Percentiles rank a stretch among this genome's conserved stretches.
phyloP scores from a whole-genome alignment of 2,329 filamentous ascomycete genomes.

The Aspergillus quadricinctus region DNA sequence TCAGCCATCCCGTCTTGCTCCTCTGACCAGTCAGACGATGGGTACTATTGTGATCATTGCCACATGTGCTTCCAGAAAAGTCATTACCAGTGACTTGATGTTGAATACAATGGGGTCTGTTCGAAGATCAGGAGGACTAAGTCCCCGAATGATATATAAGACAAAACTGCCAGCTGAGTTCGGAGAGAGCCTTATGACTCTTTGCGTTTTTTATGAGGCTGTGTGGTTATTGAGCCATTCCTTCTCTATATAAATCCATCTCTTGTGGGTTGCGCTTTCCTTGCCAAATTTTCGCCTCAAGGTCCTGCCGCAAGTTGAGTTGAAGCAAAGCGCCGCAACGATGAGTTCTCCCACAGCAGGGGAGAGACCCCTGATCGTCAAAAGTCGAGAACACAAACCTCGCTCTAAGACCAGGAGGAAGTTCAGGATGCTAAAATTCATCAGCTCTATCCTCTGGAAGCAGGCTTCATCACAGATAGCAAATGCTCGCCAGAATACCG shows the following conservation, averaged over 20 bases:
- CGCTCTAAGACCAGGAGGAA: conserved; percentile 10
- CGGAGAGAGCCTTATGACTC: neutral
- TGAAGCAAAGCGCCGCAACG: neutral
- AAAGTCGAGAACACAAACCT: neutral
- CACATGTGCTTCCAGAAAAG: neutral
- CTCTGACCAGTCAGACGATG: neutral
- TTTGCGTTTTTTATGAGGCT: neutral
- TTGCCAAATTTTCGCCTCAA: neutral
- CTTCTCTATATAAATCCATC: neutral
- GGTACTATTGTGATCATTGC: neutral
- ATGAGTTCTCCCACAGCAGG: neutral
- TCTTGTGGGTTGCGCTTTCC: neutral
- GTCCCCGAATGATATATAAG: neutral
- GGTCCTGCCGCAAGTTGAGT: neutral
- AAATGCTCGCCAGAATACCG: conserved; percentile 60
- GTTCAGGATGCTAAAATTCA: conserved; percentile 15
- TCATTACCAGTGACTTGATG: neutral
- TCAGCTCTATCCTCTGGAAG: conserved; percentile 31
- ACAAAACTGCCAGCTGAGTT: neutral
- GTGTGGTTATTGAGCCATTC: neutral
- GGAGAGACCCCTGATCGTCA: neutral
- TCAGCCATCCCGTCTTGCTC: neutral
- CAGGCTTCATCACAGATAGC: conserved; percentile 60
- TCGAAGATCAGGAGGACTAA: neutral
- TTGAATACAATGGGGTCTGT: neutral